These are phyloP conservation scores for Pseudotsuga menziesii DNA, from an alignment of 75 land plant genomes.

Conservation along the genomic window DNA sequence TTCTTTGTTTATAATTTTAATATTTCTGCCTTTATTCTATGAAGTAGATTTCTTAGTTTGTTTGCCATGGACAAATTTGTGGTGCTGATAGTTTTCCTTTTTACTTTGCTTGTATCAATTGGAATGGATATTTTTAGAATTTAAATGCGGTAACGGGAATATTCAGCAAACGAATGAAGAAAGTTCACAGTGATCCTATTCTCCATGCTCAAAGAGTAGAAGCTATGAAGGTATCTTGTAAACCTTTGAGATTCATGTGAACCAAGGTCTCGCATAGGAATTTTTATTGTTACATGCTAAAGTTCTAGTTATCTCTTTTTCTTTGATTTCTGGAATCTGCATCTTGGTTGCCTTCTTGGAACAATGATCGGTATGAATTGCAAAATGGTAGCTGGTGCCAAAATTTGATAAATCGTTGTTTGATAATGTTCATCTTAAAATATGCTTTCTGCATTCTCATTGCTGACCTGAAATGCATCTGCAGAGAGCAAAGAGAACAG, in stretches of 20 bases:
- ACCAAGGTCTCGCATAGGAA: not conserved
- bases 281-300: not conserved
- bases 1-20: not conserved
- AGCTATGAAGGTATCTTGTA: constrained; percentile 78
- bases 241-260: not conserved
- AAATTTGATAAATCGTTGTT: not conserved
- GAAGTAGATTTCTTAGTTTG: not conserved
- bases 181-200: constrained; percentile 72
- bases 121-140: constrained; percentile 51
- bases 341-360: not conserved
- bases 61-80: not conserved
- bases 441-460: not conserved
- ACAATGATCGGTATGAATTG: not conserved
- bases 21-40: constrained; percentile 9
- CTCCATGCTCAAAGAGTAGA: constrained; percentile 80
- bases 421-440: not conserved
- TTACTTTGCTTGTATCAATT: not conserved
- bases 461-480: constrained; percentile 5
- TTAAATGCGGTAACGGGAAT: constrained; percentile 93
- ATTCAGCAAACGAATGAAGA: constrained; percentile 85
- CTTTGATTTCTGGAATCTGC: not conserved
- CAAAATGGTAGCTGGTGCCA: not conserved
- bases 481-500: constrained; percentile 88
- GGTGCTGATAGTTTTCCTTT: not conserved
- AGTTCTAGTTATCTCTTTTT: not conserved